Evolutionary conservation across 805 yeast genomes (phyloP).

Genomic region (Candida easanensis): DNA sequence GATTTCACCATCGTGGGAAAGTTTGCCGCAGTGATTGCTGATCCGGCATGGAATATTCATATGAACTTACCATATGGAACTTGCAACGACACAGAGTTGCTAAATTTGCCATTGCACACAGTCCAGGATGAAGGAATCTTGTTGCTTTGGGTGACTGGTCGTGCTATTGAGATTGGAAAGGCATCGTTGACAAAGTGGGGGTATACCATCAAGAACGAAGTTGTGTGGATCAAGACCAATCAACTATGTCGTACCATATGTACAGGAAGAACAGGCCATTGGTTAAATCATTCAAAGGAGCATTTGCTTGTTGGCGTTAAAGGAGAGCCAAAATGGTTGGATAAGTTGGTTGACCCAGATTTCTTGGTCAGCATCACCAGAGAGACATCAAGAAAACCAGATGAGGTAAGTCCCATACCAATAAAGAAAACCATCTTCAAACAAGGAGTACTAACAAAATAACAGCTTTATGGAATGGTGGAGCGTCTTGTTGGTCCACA

Average conservation of each 20-base stretch:
- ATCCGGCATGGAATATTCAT: constrained; percentile 94
- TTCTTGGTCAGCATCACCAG: constrained; percentile 78
- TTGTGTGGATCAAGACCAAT: constrained; percentile 89
- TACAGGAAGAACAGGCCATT: constrained; percentile 95
- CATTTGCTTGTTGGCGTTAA: constrained; percentile 83
- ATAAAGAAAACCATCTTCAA: no score
- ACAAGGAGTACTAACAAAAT: constrained; percentile 10
- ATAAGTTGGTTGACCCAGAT: constrained; percentile 66
- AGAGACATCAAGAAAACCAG: constrained; percentile 90
- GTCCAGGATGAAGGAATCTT: constrained; percentile 84
- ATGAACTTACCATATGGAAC: constrained; percentile 80
- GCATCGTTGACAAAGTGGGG: constrained; percentile 81
- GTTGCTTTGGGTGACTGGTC: constrained; percentile 91
- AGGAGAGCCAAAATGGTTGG: constrained; percentile 75
- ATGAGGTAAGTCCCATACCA: constrained; percentile 43
- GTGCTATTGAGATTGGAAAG: constrained; percentile 87
- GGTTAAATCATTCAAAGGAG: constrained; percentile 95
- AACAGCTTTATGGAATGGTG: constrained; percentile 65
- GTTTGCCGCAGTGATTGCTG: constrained; percentile 82
- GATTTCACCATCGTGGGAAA: constrained; percentile 73
- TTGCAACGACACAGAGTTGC: constrained; percentile 72
- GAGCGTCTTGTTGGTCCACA: constrained; percentile 80
- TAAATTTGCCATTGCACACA: constrained; percentile 59
- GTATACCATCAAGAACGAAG: constrained; percentile 69
- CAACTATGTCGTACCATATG: constrained; percentile 86